phyloP scores from a whole-genome alignment of 2,329 filamentous ascomycete species.

The Botrytis medusae region DNA sequence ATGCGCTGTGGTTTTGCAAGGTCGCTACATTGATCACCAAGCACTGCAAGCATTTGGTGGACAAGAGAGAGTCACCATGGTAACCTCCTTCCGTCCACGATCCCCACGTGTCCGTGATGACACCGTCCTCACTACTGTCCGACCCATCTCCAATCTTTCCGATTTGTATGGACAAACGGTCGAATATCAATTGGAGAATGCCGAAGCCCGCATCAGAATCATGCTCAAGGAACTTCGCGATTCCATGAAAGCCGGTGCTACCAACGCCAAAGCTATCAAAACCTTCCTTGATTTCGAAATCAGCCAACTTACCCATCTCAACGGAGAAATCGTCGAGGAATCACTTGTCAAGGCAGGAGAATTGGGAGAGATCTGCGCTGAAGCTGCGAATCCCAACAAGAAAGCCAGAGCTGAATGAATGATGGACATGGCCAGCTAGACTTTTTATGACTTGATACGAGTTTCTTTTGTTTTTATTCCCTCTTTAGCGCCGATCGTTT shows the following conservation, averaged over 20 bases:
- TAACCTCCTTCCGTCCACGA: constrained; percentile 47
- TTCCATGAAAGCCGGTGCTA: constrained; percentile 40
- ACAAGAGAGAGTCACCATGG: constrained; percentile 48
- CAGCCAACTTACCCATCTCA: constrained; percentile 35
- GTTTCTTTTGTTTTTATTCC: constrained; percentile 22
- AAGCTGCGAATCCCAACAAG: constrained; percentile 30
- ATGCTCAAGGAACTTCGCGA: constrained; percentile 41
- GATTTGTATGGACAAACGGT: constrained; percentile 44
- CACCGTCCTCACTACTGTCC: constrained; percentile 41
- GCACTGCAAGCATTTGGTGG: constrained; percentile 45
- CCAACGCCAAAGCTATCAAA: constrained; percentile 41
- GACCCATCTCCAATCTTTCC: constrained; percentile 42
- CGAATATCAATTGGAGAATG: constrained; percentile 44
- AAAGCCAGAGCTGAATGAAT: constrained; percentile 27
- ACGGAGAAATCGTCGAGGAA: constrained; percentile 41
- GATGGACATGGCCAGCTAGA: neutral
- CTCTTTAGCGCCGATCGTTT: neutral
- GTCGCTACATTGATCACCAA: constrained; percentile 48
- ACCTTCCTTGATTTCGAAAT: constrained; percentile 42
- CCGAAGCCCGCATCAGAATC: constrained; percentile 40
- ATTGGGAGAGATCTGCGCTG: constrained; percentile 34
- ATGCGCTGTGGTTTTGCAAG: constrained; percentile 47
- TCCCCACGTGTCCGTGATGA: constrained; percentile 45
- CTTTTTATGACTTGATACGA: constrained; percentile 16
- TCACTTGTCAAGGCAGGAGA: constrained; percentile 35